phyloP scores from a whole-genome alignment of 768 basidiomycete genomes.

The Boletellus sp. region DNA sequence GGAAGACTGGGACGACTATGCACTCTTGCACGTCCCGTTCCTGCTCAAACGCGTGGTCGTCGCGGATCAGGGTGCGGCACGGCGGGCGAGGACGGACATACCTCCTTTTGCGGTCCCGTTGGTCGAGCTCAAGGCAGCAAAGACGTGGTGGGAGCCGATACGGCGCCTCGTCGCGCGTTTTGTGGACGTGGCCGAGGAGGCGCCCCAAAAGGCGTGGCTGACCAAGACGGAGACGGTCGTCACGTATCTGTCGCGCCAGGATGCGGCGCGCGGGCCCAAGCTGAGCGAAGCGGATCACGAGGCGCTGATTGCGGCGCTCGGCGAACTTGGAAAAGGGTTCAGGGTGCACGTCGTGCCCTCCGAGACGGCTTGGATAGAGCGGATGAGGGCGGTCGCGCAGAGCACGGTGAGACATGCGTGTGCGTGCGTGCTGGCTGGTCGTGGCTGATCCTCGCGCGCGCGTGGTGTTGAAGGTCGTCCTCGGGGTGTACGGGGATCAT shows the following conservation, averaged over 20 bases:
- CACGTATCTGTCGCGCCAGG: constrained; percentile 67
- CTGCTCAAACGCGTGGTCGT: constrained; percentile 74
- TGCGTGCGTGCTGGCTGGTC: not conserved
- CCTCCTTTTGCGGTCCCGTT: constrained; percentile 37
- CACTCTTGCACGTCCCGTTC: constrained; percentile 63
- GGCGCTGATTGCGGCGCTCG: constrained; percentile 55
- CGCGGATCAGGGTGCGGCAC: constrained; percentile 69
- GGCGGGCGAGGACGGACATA: constrained; percentile 24
- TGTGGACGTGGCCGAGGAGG: constrained; percentile 34
- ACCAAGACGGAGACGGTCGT: constrained; percentile 43
- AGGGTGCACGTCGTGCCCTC: constrained; percentile 55
- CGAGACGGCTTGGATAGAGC: constrained; percentile 52
- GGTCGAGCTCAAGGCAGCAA: constrained; percentile 42
- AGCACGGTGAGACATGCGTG: constrained; percentile 53
- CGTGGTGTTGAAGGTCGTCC: constrained; percentile 45
- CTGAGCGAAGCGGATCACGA: constrained; percentile 55
- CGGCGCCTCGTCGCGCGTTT: constrained; percentile 41
- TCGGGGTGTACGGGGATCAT: constrained; percentile 58
- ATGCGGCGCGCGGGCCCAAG: constrained; percentile 45
- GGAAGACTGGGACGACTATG: constrained; percentile 78
- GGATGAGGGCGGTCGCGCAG: constrained; percentile 60
- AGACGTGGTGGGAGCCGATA: constrained; percentile 70
- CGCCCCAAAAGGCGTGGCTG: constrained; percentile 11
- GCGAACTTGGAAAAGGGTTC: constrained; percentile 49
- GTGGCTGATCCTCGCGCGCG: not conserved